Evolutionary conservation across 495 filamentous ascomycete genomes (phyloP).

Genomic region (Aspergillus biplanus): DNA sequence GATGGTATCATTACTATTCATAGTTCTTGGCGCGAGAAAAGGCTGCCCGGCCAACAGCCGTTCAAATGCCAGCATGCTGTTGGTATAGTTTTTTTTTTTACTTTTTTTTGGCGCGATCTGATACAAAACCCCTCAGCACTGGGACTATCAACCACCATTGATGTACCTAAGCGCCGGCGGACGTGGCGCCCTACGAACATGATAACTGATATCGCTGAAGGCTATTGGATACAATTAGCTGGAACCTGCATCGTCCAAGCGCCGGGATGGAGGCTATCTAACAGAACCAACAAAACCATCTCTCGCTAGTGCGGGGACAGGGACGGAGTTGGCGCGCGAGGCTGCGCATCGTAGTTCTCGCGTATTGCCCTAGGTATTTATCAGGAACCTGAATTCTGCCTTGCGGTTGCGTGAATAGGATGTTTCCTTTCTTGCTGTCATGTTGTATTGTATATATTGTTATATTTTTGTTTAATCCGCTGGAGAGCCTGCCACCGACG

Average conservation of each 20-base stretch:
- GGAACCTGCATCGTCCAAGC: background rate
- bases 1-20: no score
- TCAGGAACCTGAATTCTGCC: background rate
- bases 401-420: background rate
- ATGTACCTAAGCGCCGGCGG: constrained; percentile 18
- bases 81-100: background rate
- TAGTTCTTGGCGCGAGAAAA: no score
- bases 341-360: constrained; percentile 4
- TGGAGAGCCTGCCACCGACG: background rate
- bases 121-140: constrained; percentile 1
- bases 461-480: background rate
- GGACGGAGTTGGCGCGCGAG: constrained; percentile 3
- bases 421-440: no score
- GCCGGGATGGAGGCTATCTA: background rate
- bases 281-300: background rate
- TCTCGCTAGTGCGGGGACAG: background rate
- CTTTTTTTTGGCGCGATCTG: constrained; percentile 1
- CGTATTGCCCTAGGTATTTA: constrained; percentile 7
- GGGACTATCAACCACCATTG: constrained; percentile 4
- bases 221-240: background rate
- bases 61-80: no score
- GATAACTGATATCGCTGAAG: background rate
- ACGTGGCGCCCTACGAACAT: constrained; percentile 15
- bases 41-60: no score
- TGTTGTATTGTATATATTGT: background rate